phyloP scores from a whole-genome alignment of 1,284 basidiomycete species.

The Schizopora paradoxa region DNA sequence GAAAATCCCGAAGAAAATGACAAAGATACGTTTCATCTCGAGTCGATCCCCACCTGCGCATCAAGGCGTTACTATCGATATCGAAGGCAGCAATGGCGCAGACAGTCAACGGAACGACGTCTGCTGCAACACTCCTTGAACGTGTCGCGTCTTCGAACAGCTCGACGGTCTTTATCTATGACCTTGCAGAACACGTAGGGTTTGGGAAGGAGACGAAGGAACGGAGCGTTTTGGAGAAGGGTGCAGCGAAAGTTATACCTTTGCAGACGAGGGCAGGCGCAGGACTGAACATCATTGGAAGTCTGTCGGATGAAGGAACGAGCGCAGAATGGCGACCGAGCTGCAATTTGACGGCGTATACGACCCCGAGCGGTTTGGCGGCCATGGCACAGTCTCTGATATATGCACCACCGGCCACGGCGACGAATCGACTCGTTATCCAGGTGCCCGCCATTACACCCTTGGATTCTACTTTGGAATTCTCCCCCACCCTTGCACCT shows the following conservation, averaged over 20 bases:
- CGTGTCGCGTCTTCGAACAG: slow-evolving; percentile 48
- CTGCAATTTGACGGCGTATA: slow-evolving; percentile 68
- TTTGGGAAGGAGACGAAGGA: slow-evolving; percentile 68
- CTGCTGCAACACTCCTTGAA: slow-evolving; percentile 62
- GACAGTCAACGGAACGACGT: slow-evolving; percentile 18
- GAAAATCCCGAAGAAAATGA: not conserved
- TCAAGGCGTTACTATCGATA: not conserved
- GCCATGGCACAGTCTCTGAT: slow-evolving; percentile 71
- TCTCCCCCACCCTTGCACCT: slow-evolving; percentile 69
- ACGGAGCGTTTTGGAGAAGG: slow-evolving; percentile 41
- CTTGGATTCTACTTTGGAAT: slow-evolving; percentile 56
- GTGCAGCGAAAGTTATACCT: slow-evolving; percentile 53
- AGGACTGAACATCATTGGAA: slow-evolving; percentile 77
- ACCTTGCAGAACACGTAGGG: slow-evolving; percentile 73
- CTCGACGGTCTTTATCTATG: slow-evolving; percentile 73
- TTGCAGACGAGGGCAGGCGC: slow-evolving; percentile 88
- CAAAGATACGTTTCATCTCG: too few relatives aligned
- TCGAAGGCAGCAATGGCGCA: slow-evolving; percentile 17
- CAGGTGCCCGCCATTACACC: slow-evolving; percentile 73
- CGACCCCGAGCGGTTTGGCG: slow-evolving; percentile 69
- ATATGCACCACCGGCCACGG: slow-evolving; percentile 55
- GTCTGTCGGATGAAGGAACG: slow-evolving; percentile 70
- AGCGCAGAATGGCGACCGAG: slow-evolving; percentile 56
- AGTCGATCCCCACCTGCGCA: too few relatives aligned
- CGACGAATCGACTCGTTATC: slow-evolving; percentile 63